Evolutionary conservation across 805 yeast genomes (phyloP), one percentile per base, ranked within the genome.

Genomic region (Candida sithepensis): DNA sequence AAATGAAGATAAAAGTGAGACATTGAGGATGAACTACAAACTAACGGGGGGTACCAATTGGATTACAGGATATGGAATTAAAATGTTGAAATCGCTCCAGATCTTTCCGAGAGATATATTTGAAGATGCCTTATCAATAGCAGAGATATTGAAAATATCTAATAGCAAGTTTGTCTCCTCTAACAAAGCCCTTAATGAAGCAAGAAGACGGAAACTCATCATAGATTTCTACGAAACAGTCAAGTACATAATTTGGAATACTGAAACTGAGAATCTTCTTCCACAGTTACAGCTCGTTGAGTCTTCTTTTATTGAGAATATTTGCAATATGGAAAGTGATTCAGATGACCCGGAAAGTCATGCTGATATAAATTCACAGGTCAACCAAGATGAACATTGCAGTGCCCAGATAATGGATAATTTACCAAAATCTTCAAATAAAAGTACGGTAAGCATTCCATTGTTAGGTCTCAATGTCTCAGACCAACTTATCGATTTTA

Each of bases 1-100:
- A 2, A 6, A 4, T 6, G 38, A 34, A 1, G 14, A 28, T 1
- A 41, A 39, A 3, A 39, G 36, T 8, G 46, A 53, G 14, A 51
- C 56, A 3, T 39, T 70, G 0, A 52, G 54, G 23, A 69, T 71
- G 71, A 48, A 47, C 9, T 73, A 67, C 47, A 61, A 57, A 37
- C 33, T 68, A 7, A 45, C 50, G 0, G 53, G 52, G 8, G 63
- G 66, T 0, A 26, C 49, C 0, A 55, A 58, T 9, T 53, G 54
- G 26, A 46, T 66, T 1, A 59, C 50, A 3, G 52, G 55, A 0
- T 56, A 59, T 32, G 64, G 68, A 8, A 68, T 67, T 44, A 70
- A 70, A 0, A 48, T 73, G 33, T 55, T 53, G 18, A 53, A 58
- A n/a, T 66, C 67, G 2, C 26, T 48, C 4, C 49, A 50, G 2